phyloP scores from a whole-genome alignment of 2,329 filamentous ascomycete species.

The Plenodomus lindquistii region DNA sequence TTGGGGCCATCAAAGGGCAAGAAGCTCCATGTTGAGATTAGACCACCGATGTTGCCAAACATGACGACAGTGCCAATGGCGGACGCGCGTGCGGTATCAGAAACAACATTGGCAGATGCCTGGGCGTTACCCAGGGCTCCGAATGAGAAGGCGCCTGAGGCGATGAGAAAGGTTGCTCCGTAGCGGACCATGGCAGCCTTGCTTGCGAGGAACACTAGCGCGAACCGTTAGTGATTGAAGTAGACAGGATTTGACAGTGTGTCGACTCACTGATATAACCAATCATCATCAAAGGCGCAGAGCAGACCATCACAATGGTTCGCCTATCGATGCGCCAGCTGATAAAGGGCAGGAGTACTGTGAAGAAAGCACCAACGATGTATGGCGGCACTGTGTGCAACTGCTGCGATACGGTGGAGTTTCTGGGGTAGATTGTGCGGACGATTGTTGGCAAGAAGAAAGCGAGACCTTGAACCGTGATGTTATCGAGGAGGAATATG shows the following conservation, averaged over 20 bases:
- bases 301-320: constrained; percentile 63
- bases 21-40: constrained; percentile 69
- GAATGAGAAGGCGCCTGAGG: constrained; percentile 64
- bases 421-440: constrained; percentile 65
- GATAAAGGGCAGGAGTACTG: constrained; percentile 62
- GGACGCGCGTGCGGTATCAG: constrained; percentile 68
- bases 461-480: constrained; percentile 71
- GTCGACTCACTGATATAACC: constrained; percentile 58
- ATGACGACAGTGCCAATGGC: constrained; percentile 71
- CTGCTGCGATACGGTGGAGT: constrained; percentile 65
- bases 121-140: constrained; percentile 70
- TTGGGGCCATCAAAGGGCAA: constrained; percentile 65
- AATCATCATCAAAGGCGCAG: constrained; percentile 66
- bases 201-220: constrained; percentile 65
- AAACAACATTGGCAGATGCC: constrained; percentile 70
- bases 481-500: constrained; percentile 68
- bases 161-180: constrained; percentile 71
- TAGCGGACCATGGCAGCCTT: constrained; percentile 59
- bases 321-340: constrained; percentile 65
- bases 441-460: constrained; percentile 75
- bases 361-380: constrained; percentile 69
- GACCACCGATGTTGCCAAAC: constrained; percentile 72
- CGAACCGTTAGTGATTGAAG: background rate
- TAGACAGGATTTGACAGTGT: background rate
- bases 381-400: constrained; percentile 73